A percentile compares a stretch with the other conserved stretches of the same genome.
Evolutionary conservation across 768 basidiomycete genomes (phyloP).

Genomic region (Psilocybe sp.): DNA sequence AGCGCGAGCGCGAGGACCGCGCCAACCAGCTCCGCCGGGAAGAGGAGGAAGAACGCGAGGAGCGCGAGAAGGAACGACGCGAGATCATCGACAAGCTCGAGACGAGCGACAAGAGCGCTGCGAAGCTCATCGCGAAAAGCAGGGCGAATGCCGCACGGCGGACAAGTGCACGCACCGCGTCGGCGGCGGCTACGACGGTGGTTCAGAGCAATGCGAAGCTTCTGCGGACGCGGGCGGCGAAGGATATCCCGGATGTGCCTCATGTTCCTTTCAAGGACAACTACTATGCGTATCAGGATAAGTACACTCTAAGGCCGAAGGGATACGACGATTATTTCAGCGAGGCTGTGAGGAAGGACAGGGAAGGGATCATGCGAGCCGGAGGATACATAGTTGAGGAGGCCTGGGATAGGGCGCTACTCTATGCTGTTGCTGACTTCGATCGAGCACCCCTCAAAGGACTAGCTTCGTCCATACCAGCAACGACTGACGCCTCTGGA

Average conservation of each 20-base stretch:
- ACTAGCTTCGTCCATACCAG: slow-evolving; percentile 12
- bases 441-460: slow-evolving; percentile 55
- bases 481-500: slow-evolving; percentile 26
- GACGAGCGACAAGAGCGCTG: slow-evolving; percentile 69
- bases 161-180: slow-evolving; percentile 51
- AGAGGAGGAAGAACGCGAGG: slow-evolving; percentile 76
- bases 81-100: slow-evolving; percentile 83
- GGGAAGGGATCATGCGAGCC: slow-evolving; percentile 76
- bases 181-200: slow-evolving; percentile 31
- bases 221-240: slow-evolving; percentile 61
- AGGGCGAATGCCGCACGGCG: slow-evolving; percentile 64
- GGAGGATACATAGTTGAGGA: slow-evolving; percentile 83
- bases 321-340: slow-evolving; percentile 73
- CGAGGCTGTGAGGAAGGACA: slow-evolving; percentile 72
- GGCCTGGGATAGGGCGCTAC: slow-evolving; percentile 81
- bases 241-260: slow-evolving; percentile 74
- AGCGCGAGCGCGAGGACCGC: slow-evolving; percentile 65
- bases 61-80: slow-evolving; percentile 65
- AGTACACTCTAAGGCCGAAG: slow-evolving; percentile 48
- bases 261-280: slow-evolving; percentile 78
- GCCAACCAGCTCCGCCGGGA: slow-evolving; percentile 62
- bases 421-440: slow-evolving; percentile 70
- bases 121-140: slow-evolving; percentile 66
- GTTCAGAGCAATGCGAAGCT: slow-evolving; percentile 47
- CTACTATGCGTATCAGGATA: slow-evolving; percentile 73